phyloP scores from a whole-genome alignment of 2,329 filamentous ascomycete species.

The Xylaria sp. region DNA sequence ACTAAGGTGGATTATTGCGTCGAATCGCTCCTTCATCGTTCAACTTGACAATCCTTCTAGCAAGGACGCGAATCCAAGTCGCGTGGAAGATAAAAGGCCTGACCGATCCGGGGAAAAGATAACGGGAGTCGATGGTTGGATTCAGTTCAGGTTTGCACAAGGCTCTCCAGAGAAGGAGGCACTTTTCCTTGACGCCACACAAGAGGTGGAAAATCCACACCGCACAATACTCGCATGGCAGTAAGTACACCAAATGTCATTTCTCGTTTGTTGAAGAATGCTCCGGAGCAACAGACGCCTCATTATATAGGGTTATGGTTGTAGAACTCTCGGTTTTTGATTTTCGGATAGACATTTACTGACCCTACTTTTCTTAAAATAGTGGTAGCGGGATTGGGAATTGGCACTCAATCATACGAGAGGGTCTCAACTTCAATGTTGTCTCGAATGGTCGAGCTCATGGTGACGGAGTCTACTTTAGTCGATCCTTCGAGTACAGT shows the following conservation, averaged over 20 bases:
- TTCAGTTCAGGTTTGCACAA: conserved; percentile 89
- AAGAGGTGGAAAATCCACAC: conserved; percentile 52
- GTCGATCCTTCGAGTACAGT: conserved; percentile 67
- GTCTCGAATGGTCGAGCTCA: conserved; percentile 72
- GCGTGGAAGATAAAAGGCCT: conserved; percentile 16
- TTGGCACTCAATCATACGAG: conserved; percentile 90
- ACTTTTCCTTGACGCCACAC: conserved; percentile 73
- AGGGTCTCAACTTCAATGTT: conserved; percentile 78
- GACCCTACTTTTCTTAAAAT: conserved; percentile 7
- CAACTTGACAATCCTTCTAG: conserved; percentile 67
- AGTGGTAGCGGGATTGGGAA: conserved; percentile 76
- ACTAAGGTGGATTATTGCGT: conserved; percentile 88
- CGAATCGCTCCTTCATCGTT: conserved; percentile 86
- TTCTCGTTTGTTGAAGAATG: background rate
- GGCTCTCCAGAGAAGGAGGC: conserved; percentile 88
- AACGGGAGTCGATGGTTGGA: conserved; percentile 70
- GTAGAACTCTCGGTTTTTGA: background rate
- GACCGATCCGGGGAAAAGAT: conserved; percentile 61
- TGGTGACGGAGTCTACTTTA: conserved; percentile 87
- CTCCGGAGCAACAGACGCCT: background rate
- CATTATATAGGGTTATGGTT: background rate
- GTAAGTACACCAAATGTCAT: conserved; percentile 19
- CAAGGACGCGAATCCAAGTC: conserved; percentile 32
- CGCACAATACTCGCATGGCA: conserved; percentile 86
- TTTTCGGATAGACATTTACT: conserved; percentile 1